phyloP scores from a whole-genome alignment of 495 filamentous ascomycete species.

The Tuber magnatum region DNA sequence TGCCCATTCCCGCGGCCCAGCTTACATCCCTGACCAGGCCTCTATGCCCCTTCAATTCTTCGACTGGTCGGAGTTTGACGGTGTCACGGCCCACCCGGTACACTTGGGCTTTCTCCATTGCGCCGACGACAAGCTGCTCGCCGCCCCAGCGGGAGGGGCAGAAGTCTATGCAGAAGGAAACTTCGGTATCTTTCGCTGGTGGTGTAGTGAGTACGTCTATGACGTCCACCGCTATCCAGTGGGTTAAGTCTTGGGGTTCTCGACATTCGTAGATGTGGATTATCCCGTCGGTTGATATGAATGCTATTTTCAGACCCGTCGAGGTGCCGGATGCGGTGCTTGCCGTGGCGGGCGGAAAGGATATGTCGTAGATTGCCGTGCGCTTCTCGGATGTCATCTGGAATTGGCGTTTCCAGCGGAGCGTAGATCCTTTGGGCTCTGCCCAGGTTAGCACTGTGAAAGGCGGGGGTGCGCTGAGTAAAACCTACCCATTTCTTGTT shows the following conservation, averaged over 20 bases:
- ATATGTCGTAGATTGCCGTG: slow-evolving; percentile 41
- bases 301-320: slow-evolving; percentile 73
- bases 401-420: slow-evolving; percentile 41
- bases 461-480: not conserved
- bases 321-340: slow-evolving; percentile 51
- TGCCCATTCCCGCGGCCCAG: slow-evolving; percentile 81
- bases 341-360: slow-evolving; percentile 40
- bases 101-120: slow-evolving; percentile 70
- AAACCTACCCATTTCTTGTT: slow-evolving; percentile 39
- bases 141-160: slow-evolving; percentile 63
- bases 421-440: slow-evolving; percentile 29
- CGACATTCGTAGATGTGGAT: slow-evolving; percentile 78
- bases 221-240: slow-evolving; percentile 67
- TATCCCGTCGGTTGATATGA: slow-evolving; percentile 71
- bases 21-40: slow-evolving; percentile 81
- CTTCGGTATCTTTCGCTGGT: slow-evolving; percentile 68
- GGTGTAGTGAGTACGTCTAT: slow-evolving; percentile 55
- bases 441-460: slow-evolving; percentile 8
- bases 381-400: slow-evolving; percentile 40
- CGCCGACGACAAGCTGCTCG: slow-evolving; percentile 64
- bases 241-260: slow-evolving; percentile 69
- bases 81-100: slow-evolving; percentile 52
- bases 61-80: slow-evolving; percentile 65
- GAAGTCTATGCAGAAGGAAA: slow-evolving; percentile 74
- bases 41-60: slow-evolving; percentile 61